Evolutionary conservation across 2,329 filamentous ascomycete species (phyloP).

Genomic region (Paramyrothecium roridum): DNA sequence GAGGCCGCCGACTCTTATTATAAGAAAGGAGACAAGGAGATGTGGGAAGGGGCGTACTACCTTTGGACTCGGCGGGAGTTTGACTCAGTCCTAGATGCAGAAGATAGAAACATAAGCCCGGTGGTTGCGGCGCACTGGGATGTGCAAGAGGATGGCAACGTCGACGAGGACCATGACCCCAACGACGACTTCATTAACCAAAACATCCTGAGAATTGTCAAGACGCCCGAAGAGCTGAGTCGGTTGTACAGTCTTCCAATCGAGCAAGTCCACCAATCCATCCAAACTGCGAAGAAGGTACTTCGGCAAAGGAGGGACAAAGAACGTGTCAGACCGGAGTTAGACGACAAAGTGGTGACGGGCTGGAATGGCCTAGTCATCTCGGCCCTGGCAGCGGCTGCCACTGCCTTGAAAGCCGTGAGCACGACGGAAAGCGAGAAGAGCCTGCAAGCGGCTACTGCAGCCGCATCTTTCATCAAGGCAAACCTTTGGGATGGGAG

Average conservation of each 20-base stretch:
- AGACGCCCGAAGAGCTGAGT: constrained; percentile 65
- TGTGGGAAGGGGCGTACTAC: constrained; percentile 90
- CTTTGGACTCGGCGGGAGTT: constrained; percentile 91
- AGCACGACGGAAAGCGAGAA: constrained; percentile 53
- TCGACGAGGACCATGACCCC: constrained; percentile 76
- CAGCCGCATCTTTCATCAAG: constrained; percentile 70
- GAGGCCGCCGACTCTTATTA: constrained; percentile 87
- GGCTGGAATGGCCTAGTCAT: constrained; percentile 90
- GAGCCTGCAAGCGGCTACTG: constrained; percentile 64
- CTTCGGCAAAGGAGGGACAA: constrained; percentile 69
- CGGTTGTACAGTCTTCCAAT: constrained; percentile 71
- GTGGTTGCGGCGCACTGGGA: constrained; percentile 84
- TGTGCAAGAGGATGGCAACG: constrained; percentile 80
- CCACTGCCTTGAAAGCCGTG: constrained; percentile 61
- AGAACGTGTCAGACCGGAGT: constrained; percentile 70
- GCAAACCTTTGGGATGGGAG: constrained; percentile 67
- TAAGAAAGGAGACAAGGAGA: constrained; percentile 70
- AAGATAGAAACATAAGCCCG: constrained; percentile 57
- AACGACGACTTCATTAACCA: constrained; percentile 94
- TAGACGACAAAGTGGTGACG: constrained; percentile 86
- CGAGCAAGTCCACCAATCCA: constrained; percentile 64
- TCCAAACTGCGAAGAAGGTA: constrained; percentile 64
- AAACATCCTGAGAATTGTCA: constrained; percentile 76
- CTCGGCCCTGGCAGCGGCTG: constrained; percentile 72
- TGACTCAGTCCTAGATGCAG: constrained; percentile 60